These are phyloP conservation scores for Pseudozyma tsukubaensis DNA, from an alignment of 1,284 basidiomycete species.

Conservation along the genomic window DNA sequence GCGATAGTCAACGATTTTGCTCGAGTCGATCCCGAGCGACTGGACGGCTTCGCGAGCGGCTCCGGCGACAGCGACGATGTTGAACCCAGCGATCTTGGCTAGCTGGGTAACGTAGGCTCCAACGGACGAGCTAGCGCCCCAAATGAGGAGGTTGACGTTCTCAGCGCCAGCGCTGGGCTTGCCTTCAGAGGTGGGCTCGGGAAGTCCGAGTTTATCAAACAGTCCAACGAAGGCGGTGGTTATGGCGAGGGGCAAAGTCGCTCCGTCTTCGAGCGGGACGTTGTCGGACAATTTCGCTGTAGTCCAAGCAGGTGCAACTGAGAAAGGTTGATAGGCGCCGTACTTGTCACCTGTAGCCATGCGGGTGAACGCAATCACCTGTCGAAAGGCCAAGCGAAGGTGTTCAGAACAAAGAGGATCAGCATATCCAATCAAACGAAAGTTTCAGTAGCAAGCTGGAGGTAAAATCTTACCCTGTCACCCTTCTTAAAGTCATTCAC, in stretches of 20 bases:
- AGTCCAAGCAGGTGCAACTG: conserved; percentile 59
- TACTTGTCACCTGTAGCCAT: conserved; percentile 56
- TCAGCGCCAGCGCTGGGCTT: conserved; percentile 22
- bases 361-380: conserved; percentile 58
- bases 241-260: conserved; percentile 67
- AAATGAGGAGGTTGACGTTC: conserved; percentile 59
- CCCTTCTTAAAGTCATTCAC: conserved; percentile 61
- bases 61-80: conserved; percentile 65
- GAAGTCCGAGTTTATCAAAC: conserved; percentile 56
- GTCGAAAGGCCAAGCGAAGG: not conserved
- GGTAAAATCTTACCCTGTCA: conserved; percentile 45
- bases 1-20: conserved; percentile 43
- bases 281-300: conserved; percentile 47
- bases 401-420: no score
- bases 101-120: conserved; percentile 69
- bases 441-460: not conserved
- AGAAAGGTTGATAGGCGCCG: conserved; percentile 63
- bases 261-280: conserved; percentile 66
- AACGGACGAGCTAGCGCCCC: conserved; percentile 68
- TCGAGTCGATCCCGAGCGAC: conserved; percentile 11
- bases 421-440: not conserved
- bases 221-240: conserved; percentile 69
- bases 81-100: conserved; percentile 60
- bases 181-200: conserved; percentile 24
- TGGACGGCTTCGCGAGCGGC: conserved; percentile 21